Evolutionary conservation across 305 asterid species (phyloP), one percentile per base, ranked within the genome.

Genomic region (Nicotiana rustica): DNA sequence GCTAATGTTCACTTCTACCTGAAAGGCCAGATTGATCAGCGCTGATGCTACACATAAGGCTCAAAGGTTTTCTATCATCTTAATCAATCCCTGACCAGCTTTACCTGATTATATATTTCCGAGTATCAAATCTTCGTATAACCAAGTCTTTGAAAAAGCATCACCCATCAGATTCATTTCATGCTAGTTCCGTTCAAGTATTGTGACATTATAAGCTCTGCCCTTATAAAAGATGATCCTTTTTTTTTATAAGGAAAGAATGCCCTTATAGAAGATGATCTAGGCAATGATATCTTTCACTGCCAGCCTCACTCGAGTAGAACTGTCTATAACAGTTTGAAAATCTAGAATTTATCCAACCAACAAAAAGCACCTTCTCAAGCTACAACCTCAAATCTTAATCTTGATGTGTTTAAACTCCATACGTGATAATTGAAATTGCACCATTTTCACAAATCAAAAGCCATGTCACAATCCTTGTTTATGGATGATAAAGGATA

Each of bases 91-190:
- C 10, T 70, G 60, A 12, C 78, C 18, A 70, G 36, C 19, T 44
- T 70, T 70, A 70, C 60, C 38, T 44, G 35, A 41, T 70, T 21
- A 12, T 8, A 73, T 73, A 62, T 73, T 73, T 73, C 79, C 29
- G 41, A 47, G 38, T 73, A 52, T 52, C 15, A 29, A 76, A 76
- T 31, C 47, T 55, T 10, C 15, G 5, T 29, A 76, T 15, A 76
- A 55, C 49, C 25, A 55, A 33, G 25, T 44, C 47, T 29, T 73
- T 29, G 29, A 62, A 29, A 75, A 76, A 52, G 80, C 3, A 76
- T 52, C 31, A 55, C 66, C 79, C 17, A 75, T 21, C 8, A 44
- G 2, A 47, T 55, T 76, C 80, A 76, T 52, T 55, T 31, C 31
- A 55, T 52, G 66, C 29, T 55, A 76, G 47, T 25, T 17, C 15